phyloP scores from a whole-genome alignment of 306 rosid genomes.

The Vigna unguiculata region DNA sequence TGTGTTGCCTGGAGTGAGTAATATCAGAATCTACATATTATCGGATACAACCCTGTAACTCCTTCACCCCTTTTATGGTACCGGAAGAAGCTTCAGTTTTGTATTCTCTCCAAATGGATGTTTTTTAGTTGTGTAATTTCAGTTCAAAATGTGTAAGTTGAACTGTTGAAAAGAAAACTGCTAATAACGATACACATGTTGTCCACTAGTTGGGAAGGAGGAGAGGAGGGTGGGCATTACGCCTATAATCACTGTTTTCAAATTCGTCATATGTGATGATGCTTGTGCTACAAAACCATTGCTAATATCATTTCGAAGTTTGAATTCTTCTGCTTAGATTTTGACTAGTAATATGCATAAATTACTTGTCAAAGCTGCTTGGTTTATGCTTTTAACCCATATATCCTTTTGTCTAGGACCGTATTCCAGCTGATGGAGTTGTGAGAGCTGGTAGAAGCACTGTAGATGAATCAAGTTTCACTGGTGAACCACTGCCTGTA shows the following conservation, averaged over 20 bases:
- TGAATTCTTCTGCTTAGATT: constrained; percentile 32
- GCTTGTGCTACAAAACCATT: constrained; percentile 43
- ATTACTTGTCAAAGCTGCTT: constrained; percentile 30
- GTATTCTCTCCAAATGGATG: constrained; percentile 1
- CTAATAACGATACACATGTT: constrained; percentile 8
- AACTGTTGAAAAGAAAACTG: constrained; percentile 15
- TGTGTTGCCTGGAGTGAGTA: constrained; percentile 92
- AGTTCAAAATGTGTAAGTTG: constrained; percentile 23
- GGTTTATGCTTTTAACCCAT: constrained; percentile 32
- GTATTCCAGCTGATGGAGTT: constrained; percentile 94
- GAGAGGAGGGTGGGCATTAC: constrained; percentile 14
- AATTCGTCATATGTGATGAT: constrained; percentile 28
- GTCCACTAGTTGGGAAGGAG: constrained; percentile 20
- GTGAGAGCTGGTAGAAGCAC: constrained; percentile 95
- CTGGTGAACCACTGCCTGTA: constrained; percentile 96
- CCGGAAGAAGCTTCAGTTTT: constrained; percentile 20
- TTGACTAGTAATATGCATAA: constrained; percentile 19
- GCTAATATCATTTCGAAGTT: constrained; percentile 31
- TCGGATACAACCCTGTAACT: constrained; percentile 26
- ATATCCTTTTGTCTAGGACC: constrained; percentile 64
- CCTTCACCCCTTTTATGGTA: constrained; percentile 27
- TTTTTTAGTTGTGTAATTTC: constrained; percentile 10
- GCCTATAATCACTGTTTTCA: constrained; percentile 23
- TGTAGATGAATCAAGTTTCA: constrained; percentile 91
- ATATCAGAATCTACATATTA: constrained; percentile 34